Percentiles rank a stretch among this genome's conserved stretches.
Conservation (phyloP, 163 green algal genomes). For the Chlorella variabilis region DNA sequence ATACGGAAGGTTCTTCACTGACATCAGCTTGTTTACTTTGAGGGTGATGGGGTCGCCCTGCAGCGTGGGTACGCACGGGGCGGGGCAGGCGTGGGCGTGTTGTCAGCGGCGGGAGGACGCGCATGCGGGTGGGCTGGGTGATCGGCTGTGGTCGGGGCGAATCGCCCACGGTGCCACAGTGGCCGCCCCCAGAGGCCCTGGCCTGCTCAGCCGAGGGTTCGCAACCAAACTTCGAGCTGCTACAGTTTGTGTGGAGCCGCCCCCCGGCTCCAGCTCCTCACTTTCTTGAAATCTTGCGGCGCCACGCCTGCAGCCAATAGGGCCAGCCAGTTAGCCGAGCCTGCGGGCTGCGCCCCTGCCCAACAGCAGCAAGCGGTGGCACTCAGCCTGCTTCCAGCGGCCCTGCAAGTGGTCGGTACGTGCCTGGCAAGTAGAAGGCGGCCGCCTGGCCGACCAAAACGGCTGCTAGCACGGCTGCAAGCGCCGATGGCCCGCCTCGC, state of each 20-base stretch:
- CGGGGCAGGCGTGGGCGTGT: not conserved
- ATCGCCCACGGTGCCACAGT: too few relatives aligned
- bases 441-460: not conserved
- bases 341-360: too few relatives aligned
- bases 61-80: not conserved
- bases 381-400: not conserved
- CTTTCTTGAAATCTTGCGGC: constrained; percentile 88
- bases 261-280: constrained; percentile 39
- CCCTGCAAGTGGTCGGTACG: constrained; percentile 43
- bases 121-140: not conserved
- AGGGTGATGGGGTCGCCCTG: constrained; percentile 89
- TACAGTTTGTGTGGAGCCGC: not conserved
- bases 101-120: not conserved
- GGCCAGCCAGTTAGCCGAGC: not conserved
- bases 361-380: not conserved
- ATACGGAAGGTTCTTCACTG: constrained; percentile 95
- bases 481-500: not conserved
- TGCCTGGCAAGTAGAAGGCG: constrained; percentile 94
- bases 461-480: constrained; percentile 27
- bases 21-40: constrained; percentile 99
- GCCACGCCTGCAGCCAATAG: constrained; percentile 3
- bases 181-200: too few relatives aligned
- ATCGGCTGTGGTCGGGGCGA: not conserved
- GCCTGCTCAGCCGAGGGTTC: too few relatives aligned
- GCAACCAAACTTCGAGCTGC: not conserved